phyloP scores from a whole-genome alignment of 179 eudicot genomes.

The Silene vulgaris region DNA sequence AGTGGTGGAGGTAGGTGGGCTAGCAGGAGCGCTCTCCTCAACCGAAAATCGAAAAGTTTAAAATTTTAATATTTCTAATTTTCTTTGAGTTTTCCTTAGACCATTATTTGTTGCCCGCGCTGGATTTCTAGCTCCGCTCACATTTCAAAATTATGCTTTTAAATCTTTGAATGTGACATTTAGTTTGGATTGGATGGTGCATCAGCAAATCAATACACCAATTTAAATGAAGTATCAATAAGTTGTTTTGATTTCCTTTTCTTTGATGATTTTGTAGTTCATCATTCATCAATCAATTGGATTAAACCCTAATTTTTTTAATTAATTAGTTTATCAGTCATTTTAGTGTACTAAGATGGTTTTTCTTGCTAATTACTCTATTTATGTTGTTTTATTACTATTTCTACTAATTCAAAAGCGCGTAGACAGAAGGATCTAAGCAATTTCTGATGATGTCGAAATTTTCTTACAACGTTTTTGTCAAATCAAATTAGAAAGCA shows the following conservation, averaged over 20 bases:
- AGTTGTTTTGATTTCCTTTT: not conserved
- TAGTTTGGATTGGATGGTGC: too few species aligned
- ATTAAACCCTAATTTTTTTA: not conserved
- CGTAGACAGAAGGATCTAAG: conserved; percentile 22
- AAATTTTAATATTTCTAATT: too few species aligned
- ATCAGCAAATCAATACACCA: not conserved
- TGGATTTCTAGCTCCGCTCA: too few species aligned
- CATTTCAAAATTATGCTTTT: too few species aligned
- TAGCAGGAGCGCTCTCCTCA: too few species aligned
- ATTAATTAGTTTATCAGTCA: not conserved
- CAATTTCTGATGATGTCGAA: conserved; percentile 16
- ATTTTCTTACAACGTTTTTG: not conserved
- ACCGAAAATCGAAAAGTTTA: too few species aligned
- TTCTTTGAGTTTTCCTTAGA: too few species aligned
- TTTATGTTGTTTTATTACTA: not conserved
- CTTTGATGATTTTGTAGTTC: not conserved
- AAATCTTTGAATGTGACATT: too few species aligned
- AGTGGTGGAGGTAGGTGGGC: too few species aligned
- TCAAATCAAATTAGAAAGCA: not conserved
- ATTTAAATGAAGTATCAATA: not conserved
- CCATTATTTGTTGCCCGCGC: too few species aligned
- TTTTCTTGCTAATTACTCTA: not conserved
- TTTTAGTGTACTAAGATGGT: not conserved
- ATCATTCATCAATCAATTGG: not conserved
- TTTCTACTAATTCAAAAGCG: conserved; percentile 27